A percentile compares a stretch with the other conserved stretches of the same genome.
Evolutionary conservation across 495 filamentous ascomycete species (phyloP).

Genomic region (Penicillium salamii): DNA sequence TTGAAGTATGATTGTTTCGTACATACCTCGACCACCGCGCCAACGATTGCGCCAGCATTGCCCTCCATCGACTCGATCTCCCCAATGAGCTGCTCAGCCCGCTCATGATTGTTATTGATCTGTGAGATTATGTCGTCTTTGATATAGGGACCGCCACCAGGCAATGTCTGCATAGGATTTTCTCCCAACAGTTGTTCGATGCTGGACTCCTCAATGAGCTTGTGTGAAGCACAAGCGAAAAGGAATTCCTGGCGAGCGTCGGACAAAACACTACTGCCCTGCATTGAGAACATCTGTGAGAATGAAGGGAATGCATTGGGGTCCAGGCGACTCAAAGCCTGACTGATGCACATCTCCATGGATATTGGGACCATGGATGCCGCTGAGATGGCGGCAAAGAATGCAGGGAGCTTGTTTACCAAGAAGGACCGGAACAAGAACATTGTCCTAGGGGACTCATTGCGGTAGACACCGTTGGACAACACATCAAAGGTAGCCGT

Average conservation of each 20-base stretch:
- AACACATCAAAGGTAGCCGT: conserved; percentile 86
- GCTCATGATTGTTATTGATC: conserved; percentile 68
- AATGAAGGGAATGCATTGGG: conserved; percentile 77
- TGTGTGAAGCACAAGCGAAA: conserved; percentile 85
- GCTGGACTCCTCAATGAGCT: conserved; percentile 70
- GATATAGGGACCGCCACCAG: conserved; percentile 68
- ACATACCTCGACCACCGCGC: conserved; percentile 73
- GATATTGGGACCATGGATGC: conserved; percentile 64
- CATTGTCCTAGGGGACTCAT: conserved; percentile 66
- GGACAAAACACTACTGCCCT: conserved; percentile 68
- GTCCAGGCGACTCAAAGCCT: conserved; percentile 73
- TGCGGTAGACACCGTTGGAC: conserved; percentile 79
- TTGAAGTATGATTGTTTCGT: neutral
- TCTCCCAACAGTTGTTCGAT: conserved; percentile 83
- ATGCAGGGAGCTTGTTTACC: conserved; percentile 85
- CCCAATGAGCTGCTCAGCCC: conserved; percentile 67
- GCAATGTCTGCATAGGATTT: conserved; percentile 77
- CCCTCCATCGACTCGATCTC: conserved; percentile 93
- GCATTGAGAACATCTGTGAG: conserved; percentile 77
- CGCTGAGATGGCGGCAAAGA: conserved; percentile 62
- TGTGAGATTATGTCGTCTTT: conserved; percentile 74
- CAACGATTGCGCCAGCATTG: conserved; percentile 85
- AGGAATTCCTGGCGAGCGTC: conserved; percentile 89
- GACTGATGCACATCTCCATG: conserved; percentile 73
- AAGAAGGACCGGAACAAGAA: conserved; percentile 86